Base-by-base conservation (phyloP, 495 filamentous ascomycete species). In the Podospora fimiseda region DNA sequence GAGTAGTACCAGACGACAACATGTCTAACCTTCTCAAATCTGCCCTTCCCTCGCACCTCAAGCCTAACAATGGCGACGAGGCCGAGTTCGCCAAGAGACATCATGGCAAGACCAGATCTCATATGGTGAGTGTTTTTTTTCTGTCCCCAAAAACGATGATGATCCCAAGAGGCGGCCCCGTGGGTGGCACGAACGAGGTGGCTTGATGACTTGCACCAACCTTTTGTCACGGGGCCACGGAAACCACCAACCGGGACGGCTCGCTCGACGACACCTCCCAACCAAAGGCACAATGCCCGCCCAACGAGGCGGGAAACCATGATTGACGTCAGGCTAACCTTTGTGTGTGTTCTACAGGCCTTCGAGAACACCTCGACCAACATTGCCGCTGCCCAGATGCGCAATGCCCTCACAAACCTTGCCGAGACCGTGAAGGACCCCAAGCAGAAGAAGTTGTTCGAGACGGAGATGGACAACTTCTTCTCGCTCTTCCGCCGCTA, bases 391-490 rank as follows among this genome's bases (percentile, higher is more conserved):
- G 91, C 89, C 44, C 93, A 99, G 78, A 99, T 99, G 93, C 88
- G 93, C 66, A 99, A 99, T 79, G 83, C 88, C 48, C 77, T 99
- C 63, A 97, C 96, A 64, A 83, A 85, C 64, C 87, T 99, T 55
- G 78, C 87, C 51, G 92, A 99, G 70, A 88, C 84, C 11, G 90
- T 96, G 68, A 83, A 85, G 61, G 89, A 97, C 58, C 73, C 83
- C 18, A 68, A 75, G 30, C 77, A 89, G 74, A 96, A 92, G 84
- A 86, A 94, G 86, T 71, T 86, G 41, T 99, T 96, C 72, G 93
- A 97, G 75, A 92, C 90, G 13, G 93, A 99, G 75, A 97, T 95
- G 89, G 93, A 99, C 82, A 99, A 99, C 84, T 99, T 99, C 81
- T 99, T 80, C 66, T 85, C 89, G 48, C 86, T 99, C 59, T 99